phyloP scores from a whole-genome alignment of 805 yeast genomes.

The Suhomyces xylopsoci region DNA sequence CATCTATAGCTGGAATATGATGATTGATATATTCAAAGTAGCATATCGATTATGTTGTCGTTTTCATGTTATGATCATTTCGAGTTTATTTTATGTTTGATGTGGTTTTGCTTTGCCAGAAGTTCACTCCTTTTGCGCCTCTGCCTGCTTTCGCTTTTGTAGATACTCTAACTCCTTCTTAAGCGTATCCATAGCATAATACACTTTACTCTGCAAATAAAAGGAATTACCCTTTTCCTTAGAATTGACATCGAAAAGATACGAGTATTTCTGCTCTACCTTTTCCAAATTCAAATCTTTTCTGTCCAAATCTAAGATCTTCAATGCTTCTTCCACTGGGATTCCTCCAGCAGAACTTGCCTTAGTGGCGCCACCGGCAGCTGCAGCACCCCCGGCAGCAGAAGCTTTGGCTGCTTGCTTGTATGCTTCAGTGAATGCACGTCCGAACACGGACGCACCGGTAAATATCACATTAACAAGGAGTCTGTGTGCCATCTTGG shows the following conservation, averaged over 20 bases:
- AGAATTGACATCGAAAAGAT: slow-evolving; percentile 82
- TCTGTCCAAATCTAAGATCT: slow-evolving; percentile 78
- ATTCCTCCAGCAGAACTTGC: slow-evolving; percentile 71
- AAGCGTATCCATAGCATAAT: slow-evolving; percentile 89
- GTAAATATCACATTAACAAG: slow-evolving; percentile 86
- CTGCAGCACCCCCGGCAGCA: slow-evolving; percentile 44
- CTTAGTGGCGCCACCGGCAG: slow-evolving; percentile 29
- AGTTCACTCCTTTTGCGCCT: slow-evolving; percentile 19
- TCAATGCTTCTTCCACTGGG: slow-evolving; percentile 83
- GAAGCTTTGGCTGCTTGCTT: slow-evolving; percentile 93
- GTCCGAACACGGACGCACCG: slow-evolving; percentile 93
- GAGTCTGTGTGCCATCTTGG: slow-evolving; percentile 79
- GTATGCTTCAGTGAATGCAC: slow-evolving; percentile 96
- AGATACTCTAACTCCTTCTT: slow-evolving; percentile 69
- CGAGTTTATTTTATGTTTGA: neutral
- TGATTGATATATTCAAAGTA: neutral
- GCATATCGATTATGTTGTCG: neutral
- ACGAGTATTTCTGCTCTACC: slow-evolving; percentile 68
- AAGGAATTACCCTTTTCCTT: slow-evolving; percentile 96
- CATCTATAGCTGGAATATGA: neutral
- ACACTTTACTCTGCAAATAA: slow-evolving; percentile 88
- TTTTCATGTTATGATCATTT: neutral
- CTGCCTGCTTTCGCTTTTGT: slow-evolving; percentile 38
- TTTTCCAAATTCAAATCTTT: slow-evolving; percentile 53
- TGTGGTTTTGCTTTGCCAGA: neutral